Percentiles rank a stretch among this genome's conserved stretches.
Evolutionary conservation across 2,329 filamentous ascomycete genomes (phyloP).

Genomic region (Penicillium italicum): DNA sequence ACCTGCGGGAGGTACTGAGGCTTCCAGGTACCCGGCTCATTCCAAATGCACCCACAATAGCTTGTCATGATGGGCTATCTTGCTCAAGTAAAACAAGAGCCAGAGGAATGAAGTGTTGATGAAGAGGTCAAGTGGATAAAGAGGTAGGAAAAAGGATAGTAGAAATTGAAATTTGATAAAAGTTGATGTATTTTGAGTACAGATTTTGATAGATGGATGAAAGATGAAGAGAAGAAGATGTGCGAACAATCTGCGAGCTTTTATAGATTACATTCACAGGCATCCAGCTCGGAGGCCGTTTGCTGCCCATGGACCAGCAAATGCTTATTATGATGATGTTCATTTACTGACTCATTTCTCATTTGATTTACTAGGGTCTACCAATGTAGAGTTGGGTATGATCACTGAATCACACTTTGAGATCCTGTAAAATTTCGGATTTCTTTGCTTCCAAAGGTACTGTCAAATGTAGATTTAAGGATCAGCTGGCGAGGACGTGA

Average conservation of each 20-base stretch:
- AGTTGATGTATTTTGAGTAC: neutral
- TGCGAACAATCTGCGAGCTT: neutral
- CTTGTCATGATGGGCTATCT: neutral
- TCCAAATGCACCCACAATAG: neutral
- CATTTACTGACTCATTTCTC: neutral
- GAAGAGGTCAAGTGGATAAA: neutral
- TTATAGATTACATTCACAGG: neutral
- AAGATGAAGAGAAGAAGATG: neutral
- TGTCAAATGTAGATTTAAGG: too few relatives aligned
- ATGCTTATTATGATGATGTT: neutral
- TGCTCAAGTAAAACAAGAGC: neutral
- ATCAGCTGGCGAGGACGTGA: too few relatives aligned
- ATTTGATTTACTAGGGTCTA: neutral
- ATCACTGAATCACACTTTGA: neutral
- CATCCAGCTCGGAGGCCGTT: neutral
- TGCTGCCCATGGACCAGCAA: neutral
- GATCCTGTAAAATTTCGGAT: neutral
- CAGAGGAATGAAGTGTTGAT: neutral
- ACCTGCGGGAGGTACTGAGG: conserved; percentile 56
- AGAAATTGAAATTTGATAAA: neutral
- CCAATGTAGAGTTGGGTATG: neutral
- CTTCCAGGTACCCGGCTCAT: neutral
- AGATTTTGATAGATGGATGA: neutral
- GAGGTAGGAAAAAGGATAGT: neutral
- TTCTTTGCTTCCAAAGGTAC: neutral